A percentile compares a stretch with the other conserved stretches of the same genome.
Evolutionary conservation across 139 green algal species (phyloP).

Genomic region (Chlorella sorokiniana): DNA sequence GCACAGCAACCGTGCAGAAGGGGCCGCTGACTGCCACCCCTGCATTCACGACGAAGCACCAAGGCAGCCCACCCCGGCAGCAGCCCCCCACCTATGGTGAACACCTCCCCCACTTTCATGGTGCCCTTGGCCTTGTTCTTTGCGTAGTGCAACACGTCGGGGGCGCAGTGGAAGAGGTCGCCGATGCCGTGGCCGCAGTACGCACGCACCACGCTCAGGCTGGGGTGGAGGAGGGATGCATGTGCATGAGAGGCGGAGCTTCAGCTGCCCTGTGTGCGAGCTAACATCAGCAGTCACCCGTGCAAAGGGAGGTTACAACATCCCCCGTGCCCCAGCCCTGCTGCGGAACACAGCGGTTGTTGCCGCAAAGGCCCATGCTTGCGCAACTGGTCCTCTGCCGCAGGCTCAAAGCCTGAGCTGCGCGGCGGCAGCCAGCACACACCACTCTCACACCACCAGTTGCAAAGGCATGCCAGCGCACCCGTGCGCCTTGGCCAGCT

Average conservation of each 20-base stretch:
- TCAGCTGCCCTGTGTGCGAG: background rate
- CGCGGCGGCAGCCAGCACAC: too few species aligned
- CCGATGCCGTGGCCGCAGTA: conserved; percentile 99
- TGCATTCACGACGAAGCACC: too few species aligned
- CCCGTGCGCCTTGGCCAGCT: conserved; percentile 64
- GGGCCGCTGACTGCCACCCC: too few species aligned
- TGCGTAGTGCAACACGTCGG: conserved; percentile 96
- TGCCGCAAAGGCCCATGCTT: too few species aligned
- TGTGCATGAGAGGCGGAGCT: background rate
- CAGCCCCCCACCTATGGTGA: conserved; percentile 83
- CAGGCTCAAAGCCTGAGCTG: background rate
- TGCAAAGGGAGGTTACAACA: too few species aligned
- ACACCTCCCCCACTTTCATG: conserved; percentile 88
- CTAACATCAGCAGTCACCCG: background rate
- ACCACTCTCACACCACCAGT: too few species aligned
- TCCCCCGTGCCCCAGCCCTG: too few species aligned
- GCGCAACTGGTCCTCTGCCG: too few species aligned
- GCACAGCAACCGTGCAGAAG: too few species aligned
- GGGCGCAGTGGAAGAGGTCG: conserved; percentile 96
- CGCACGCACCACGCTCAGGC: conserved; percentile 83
- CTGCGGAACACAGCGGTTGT: too few species aligned
- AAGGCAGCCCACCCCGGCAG: background rate
- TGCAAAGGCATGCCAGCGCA: too few species aligned
- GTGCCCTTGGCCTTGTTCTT: conserved; percentile 91
- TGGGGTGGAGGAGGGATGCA: conserved; percentile 9